phyloP scores from a whole-genome alignment of 352 stramenopile species.

The Lagenidium sp. region DNA sequence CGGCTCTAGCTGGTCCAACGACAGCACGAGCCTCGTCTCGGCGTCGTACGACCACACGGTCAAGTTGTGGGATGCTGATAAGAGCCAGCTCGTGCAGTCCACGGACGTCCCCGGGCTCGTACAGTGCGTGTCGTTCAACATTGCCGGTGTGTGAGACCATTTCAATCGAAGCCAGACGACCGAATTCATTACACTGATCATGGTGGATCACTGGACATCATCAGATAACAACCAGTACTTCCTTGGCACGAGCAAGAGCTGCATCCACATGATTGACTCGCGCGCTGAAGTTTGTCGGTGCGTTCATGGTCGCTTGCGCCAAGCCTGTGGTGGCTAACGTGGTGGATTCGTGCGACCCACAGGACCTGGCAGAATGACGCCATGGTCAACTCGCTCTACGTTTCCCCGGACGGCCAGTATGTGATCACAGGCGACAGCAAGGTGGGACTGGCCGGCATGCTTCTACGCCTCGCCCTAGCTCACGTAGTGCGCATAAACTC shows the following conservation, averaged over 20 bases:
- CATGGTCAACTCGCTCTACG: conserved; percentile 83
- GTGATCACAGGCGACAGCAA: conserved; percentile 81
- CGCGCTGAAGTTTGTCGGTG: conserved; percentile 33
- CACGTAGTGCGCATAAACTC: no score
- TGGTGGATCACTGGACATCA: no score
- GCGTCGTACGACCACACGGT: conserved; percentile 84
- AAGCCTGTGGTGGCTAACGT: no score
- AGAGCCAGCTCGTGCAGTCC: conserved; percentile 50
- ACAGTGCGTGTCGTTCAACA: conserved; percentile 79
- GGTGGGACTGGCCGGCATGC: no score
- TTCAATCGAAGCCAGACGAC: neutral
- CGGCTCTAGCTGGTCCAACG: conserved; percentile 48
- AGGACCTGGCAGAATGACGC: conserved; percentile 77
- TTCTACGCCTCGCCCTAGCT: no score
- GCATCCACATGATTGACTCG: conserved; percentile 62
- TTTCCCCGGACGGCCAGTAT: conserved; percentile 63
- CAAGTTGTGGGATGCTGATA: conserved; percentile 84
- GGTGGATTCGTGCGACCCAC: no score
- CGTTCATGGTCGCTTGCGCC: no score
- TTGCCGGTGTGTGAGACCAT: conserved; percentile 31
- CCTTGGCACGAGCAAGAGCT: conserved; percentile 72
- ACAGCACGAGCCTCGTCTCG: conserved; percentile 63
- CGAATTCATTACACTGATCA: neutral
- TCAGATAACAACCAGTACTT: conserved; percentile 82
- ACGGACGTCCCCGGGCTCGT: conserved; percentile 71